A percentile compares a stretch with the other conserved stretches of the same genome.
These are phyloP conservation scores for Calonectria montana DNA, from an alignment of 2,329 filamentous ascomycete species.

Conservation along the genomic window DNA sequence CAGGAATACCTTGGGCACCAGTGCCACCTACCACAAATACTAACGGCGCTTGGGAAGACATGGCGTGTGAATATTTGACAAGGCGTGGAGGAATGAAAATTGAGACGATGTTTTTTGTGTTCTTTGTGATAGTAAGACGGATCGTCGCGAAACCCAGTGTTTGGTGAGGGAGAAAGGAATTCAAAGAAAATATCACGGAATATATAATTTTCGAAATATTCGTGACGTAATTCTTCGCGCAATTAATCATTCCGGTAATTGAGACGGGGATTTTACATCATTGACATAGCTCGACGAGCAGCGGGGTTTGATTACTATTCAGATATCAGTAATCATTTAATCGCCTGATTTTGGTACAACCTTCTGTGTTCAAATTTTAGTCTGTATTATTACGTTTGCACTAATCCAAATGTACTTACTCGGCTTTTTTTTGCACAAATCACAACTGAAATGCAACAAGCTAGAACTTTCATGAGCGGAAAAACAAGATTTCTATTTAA, in stretches of 20 bases:
- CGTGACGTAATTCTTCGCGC: background rate
- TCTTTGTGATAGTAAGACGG: background rate
- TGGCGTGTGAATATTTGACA: background rate
- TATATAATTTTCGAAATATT: background rate
- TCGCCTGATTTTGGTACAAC: background rate
- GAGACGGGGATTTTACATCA: background rate
- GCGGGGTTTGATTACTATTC: background rate
- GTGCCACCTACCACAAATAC: constrained; percentile 24
- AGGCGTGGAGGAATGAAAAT: background rate
- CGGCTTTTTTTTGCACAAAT: too few relatives aligned
- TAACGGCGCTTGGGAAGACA: background rate
- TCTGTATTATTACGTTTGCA: background rate
- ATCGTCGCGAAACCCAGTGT: too few relatives aligned
- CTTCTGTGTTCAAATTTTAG: background rate
- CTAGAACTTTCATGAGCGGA: too few relatives aligned
- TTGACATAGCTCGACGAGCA: background rate
- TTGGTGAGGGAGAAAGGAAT: background rate
- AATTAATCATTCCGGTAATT: background rate
- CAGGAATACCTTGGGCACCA: constrained; percentile 23
- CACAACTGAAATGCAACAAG: too few relatives aligned
- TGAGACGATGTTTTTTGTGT: background rate
- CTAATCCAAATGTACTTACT: too few relatives aligned
- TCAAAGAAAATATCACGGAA: background rate
- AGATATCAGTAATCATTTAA: background rate
- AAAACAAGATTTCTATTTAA: too few relatives aligned